Base-by-base conservation (phyloP, 2,329 filamentous ascomycete species). In the Calonectria leucothoes region DNA sequence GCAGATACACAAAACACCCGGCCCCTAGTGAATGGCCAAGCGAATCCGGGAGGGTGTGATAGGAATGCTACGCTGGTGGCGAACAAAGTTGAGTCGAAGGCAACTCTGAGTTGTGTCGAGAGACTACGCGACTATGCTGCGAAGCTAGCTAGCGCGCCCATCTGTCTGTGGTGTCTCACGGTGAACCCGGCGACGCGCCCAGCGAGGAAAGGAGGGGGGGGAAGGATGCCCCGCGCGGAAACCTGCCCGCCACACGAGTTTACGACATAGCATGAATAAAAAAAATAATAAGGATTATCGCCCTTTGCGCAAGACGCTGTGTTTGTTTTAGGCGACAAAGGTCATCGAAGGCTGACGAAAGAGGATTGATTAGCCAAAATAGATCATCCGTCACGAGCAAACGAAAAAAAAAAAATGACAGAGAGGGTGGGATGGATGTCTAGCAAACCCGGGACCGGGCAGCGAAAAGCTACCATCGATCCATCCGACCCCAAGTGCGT, bases 41-140 rank as follows among this genome's bases (percentile, higher is more conserved):
- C 7, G 6, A 10, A 45, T 23, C 4, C 42, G 37, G 27, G 39
- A 45, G 59, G 59, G 59, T 64, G 59, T 64, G 59, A 64, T 64
- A 61, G 55, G 37, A 64, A 64, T 64, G 59, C 59, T n/a, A 64
- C 59, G 59, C 39, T 48, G 59, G 59, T 48, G 59, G 39, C 59
- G 35, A 64, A n/a, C 59, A 45, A 31, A 45, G 59, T 64, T 48
- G 59, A 64, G 59, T 64, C 23, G 33, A 61, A 25, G 55, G 55
- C 55, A 61, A 61, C 55, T 61, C 55, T 39, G 23, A 39, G 35
- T 20, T 61, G 55, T 61, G 55, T 39, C 55, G n/a, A 45, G 12
- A 39, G 35, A 61, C 55, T 61, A 39, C 55, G 37, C 55, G 55
- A 61, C 55, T 61, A 61, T 61, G 55, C 35, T 61, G 33, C 25